phyloP scores from a whole-genome alignment of 2,329 filamentous ascomycete species.

The Akanthomyces muscarius region DNA sequence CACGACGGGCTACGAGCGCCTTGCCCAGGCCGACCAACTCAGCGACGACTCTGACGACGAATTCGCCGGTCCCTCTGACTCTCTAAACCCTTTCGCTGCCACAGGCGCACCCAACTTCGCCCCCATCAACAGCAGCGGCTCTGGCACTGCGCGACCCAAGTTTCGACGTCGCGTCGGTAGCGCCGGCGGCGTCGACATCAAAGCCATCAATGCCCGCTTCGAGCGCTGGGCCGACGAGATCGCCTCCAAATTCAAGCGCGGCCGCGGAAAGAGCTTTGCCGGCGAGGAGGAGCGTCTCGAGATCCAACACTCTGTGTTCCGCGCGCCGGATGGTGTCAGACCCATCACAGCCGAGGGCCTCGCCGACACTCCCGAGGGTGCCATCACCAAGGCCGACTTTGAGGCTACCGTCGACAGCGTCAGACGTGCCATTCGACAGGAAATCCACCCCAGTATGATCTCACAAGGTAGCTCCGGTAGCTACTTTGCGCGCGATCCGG shows the following conservation, averaged over 20 bases:
- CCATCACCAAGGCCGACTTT: slow-evolving; percentile 76
- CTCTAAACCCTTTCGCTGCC: slow-evolving; percentile 54
- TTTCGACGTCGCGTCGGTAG: slow-evolving; percentile 51
- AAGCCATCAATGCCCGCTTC: slow-evolving; percentile 92
- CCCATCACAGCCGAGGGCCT: slow-evolving; percentile 74
- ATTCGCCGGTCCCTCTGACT: slow-evolving; percentile 48
- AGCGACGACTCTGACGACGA: slow-evolving; percentile 68
- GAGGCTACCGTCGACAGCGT: slow-evolving; percentile 88
- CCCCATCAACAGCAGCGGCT: slow-evolving; percentile 58
- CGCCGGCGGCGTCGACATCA: slow-evolving; percentile 92
- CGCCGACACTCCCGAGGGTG: slow-evolving; percentile 58
- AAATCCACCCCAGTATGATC: slow-evolving; percentile 91
- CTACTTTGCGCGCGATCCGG: slow-evolving; percentile 89
- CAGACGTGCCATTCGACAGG: slow-evolving; percentile 81
- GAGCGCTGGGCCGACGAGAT: slow-evolving; percentile 99
- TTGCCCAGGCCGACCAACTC: slow-evolving; percentile 75
- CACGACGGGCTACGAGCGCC: slow-evolving; percentile 79
- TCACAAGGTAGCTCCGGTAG: slow-evolving; percentile 95
- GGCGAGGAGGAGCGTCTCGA: slow-evolving; percentile 83
- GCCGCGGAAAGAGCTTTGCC: slow-evolving; percentile 65
- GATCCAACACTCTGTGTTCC: slow-evolving; percentile 97
- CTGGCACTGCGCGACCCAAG: slow-evolving; percentile 43
- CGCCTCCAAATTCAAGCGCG: slow-evolving; percentile 90
- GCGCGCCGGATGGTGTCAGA: slow-evolving; percentile 80
- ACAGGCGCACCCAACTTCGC: slow-evolving; percentile 52